Evolutionary conservation across 164 flowering plant genomes (phyloP).

Genomic region (Aristolochia contorta): DNA sequence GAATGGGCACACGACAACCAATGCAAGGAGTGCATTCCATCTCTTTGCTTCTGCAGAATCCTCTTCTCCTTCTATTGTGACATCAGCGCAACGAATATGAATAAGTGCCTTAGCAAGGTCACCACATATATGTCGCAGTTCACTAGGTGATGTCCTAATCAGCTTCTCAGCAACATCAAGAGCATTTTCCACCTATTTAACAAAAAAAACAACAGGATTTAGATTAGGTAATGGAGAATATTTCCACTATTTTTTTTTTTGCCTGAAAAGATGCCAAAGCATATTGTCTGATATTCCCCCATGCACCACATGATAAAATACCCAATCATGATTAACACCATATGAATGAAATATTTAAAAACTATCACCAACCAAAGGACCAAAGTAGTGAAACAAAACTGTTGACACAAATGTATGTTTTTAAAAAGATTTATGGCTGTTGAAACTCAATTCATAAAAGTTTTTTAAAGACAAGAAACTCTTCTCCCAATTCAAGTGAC

Average conservation of each 20-base stretch:
- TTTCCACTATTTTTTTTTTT: neutral
- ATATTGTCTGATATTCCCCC: no score
- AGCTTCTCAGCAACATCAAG: conserved; percentile 88
- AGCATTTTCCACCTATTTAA: conserved; percentile 72
- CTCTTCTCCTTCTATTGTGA: conserved; percentile 83
- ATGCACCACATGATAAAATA: no score
- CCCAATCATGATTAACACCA: no score
- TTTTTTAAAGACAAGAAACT: no score
- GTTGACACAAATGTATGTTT: no score
- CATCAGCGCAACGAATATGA: conserved; percentile 85
- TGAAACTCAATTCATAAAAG: no score
- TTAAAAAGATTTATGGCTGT: no score
- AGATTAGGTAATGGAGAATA: neutral
- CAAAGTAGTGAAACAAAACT: no score
- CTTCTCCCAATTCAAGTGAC: no score
- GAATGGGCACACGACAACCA: conserved; percentile 61
- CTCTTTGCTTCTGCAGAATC: conserved; percentile 89
- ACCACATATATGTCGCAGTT: conserved; percentile 57
- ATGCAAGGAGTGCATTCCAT: conserved; percentile 68
- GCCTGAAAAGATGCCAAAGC: neutral
- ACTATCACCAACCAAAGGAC: no score
- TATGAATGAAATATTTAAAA: no score
- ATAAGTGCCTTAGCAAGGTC: conserved; percentile 79
- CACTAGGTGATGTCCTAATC: conserved; percentile 86
- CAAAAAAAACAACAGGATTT: neutral